Base-by-base conservation (phyloP, 2,329 filamentous ascomycete genomes). In the Pseudonectria foliicola region DNA sequence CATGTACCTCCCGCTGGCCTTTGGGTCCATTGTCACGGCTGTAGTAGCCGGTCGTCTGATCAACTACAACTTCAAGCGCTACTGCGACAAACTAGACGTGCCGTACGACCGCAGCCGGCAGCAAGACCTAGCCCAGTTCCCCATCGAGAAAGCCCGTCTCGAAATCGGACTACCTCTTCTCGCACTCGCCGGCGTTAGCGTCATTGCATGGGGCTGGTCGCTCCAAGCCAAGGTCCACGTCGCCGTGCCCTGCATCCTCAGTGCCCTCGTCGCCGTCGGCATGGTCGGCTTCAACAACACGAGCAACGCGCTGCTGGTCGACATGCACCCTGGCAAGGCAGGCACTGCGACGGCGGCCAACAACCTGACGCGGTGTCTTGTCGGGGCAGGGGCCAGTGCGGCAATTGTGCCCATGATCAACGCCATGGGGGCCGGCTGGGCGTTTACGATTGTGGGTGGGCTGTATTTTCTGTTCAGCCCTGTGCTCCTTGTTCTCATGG, bases 1-100 rank as follows among this genome's bases (percentile, higher is more conserved):
- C 5, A 69, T 68, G 61, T 74, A 71, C 45, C 54, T 75, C 2
- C 73, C 73, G 2, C 49, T 71, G 21, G 71, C 71, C 0, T 57
- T 50, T 4, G 72, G 71, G 1, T 70, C 68, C n/a, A 59, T 70
- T 10, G 48, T 65, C 2, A 63, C 70, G 0, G 68, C 67, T 1
- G 44, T 63, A 7, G 48, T 64, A 3, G 61, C 63, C 3, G 79
- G 82, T 1, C 66, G 67, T 3, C 45, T 77, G 2, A 68, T 85
- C 25, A 82, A 86, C 54, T 71, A 70, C 60, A 85, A 84, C 54
- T 88, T 79, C 53, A 67, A 70, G 2, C 73, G 80, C 2, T 69
- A 81, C 38, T 79, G 80, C 10, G 53, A 57, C 8, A 63, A 58
- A 5, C 55, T 75, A 1, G 72, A 72, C 8, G 59, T 82, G 8